phyloP scores from a whole-genome alignment of 2,329 filamentous ascomycete genomes.

The Emmonsia crescens region DNA sequence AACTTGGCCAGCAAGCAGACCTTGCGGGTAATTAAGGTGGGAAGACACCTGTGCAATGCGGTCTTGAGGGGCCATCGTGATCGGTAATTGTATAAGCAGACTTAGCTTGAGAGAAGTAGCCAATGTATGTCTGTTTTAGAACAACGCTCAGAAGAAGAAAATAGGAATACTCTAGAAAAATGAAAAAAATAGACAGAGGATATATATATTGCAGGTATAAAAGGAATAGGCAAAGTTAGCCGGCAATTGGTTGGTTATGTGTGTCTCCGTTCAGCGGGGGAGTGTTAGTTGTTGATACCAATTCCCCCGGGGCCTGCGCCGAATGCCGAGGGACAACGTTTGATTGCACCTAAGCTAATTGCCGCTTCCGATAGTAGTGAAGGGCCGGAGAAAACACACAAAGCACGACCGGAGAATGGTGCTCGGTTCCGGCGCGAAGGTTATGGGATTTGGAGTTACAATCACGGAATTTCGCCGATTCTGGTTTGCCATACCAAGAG shows the following conservation, averaged over 20 bases:
- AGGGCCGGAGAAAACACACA: not conserved
- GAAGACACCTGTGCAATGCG: constrained; percentile 61
- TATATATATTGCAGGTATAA: not conserved
- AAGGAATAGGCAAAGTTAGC: not conserved
- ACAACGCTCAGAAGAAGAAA: not conserved
- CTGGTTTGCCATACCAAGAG: not conserved
- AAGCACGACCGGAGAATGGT: not conserved
- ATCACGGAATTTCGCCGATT: not conserved
- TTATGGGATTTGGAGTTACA: not conserved
- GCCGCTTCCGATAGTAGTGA: not conserved
- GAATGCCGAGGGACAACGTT: constrained; percentile 3
- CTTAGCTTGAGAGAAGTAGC: not conserved
- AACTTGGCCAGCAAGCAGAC: constrained; percentile 66
- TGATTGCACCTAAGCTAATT: not conserved
- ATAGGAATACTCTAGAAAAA: not conserved
- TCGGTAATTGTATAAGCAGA: not conserved
- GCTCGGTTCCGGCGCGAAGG: not conserved
- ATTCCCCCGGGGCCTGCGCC: not conserved
- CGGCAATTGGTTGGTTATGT: not conserved
- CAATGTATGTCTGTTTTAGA: not conserved
- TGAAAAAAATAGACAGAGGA: not conserved
- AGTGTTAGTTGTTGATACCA: not conserved
- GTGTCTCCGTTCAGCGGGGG: not conserved
- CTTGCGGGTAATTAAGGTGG: constrained; percentile 73
- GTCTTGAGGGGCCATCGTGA: constrained; percentile 36